Evolutionary conservation across 2,329 filamentous ascomycete genomes (phyloP).

Genomic region (Penicillium polonicum): DNA sequence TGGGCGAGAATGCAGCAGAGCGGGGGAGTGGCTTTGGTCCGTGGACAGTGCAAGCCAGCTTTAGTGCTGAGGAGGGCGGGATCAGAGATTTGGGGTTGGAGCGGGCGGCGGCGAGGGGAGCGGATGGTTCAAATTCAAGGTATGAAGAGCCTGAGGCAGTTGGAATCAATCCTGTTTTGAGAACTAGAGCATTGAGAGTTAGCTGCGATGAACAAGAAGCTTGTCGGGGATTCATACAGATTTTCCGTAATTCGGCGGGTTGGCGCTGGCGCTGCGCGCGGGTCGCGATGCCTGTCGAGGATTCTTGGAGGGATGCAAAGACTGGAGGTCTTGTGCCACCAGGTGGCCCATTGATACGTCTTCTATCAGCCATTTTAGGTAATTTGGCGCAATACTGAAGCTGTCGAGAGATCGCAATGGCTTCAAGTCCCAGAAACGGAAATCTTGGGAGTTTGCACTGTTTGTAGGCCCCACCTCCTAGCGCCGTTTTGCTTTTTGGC

Average conservation of each 20-base stretch:
- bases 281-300: constrained; percentile 50
- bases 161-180: constrained; percentile 88
- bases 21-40: constrained; percentile 87
- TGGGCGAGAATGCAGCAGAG: constrained; percentile 86
- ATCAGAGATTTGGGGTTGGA: constrained; percentile 49
- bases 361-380: constrained; percentile 59
- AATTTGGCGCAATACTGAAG: constrained; percentile 11
- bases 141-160: constrained; percentile 91
- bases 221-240: constrained; percentile 62
- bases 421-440: constrained; percentile 31
- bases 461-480: constrained; percentile 33
- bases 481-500: constrained; percentile 22
- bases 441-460: constrained; percentile 42
- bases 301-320: constrained; percentile 54
- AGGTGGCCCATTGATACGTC: constrained; percentile 83
- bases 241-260: constrained; percentile 73
- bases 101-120: constrained; percentile 45
- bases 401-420: constrained; percentile 9
- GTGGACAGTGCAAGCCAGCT: constrained; percentile 90
- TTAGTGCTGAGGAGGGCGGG: constrained; percentile 66
- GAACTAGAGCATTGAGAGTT: constrained; percentile 54
- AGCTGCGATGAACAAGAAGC: constrained; percentile 7
- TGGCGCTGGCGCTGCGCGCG: constrained; percentile 57
- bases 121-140: constrained; percentile 52
- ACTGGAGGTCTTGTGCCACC: constrained; percentile 73